Evolutionary conservation across 2,329 filamentous ascomycete species (phyloP), one percentile per base, ranked within the genome.

Genomic region (Monosporascus ibericus): DNA sequence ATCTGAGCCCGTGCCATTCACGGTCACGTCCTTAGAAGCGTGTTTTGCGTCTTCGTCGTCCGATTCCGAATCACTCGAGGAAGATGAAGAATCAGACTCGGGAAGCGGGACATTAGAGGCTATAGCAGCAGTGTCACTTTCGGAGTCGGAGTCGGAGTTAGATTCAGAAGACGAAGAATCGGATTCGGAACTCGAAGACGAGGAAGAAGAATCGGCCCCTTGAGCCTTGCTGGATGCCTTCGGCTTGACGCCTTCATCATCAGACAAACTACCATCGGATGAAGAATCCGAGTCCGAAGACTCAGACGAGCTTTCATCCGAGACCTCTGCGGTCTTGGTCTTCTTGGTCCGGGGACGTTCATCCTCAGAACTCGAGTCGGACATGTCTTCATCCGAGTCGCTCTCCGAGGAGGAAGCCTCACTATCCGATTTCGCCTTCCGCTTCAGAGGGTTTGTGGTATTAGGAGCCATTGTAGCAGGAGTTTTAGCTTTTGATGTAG

Each of bases 401-500:
- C 69, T 70, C 47, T 65, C 63, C 22, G 71, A 72, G 7, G 59
- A 64, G 36, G 71, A 72, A 53, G 69, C 75, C 57, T 68, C 67
- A 62, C 65, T 70, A 44, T 68, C 64, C 5, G 70, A 67, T 24
- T 63, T 57, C 7, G 80, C 80, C 71, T 82, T 80, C 38, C 81
- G 75, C 63, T 86, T 86, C 53, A 79, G 63, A 2, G 70, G 70
- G 30, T 78, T 77, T 48, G 61, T 56, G 44, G 66, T 69, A 34
- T 55, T 63, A 52, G 56, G 51, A 38, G 55, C 51, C 54, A 66
- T 65, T 27, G 69, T 63, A 9, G 53, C 52, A 18, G 63, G 51
- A 49, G 70, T 59, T 24, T 65, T 48, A 1, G 59, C 48, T 50
- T 65, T 66, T 17, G 54, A 38, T 11, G 54, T 38, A 17, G 48